Evolutionary conservation across 495 filamentous ascomycete genomes (phyloP), one percentile per base, ranked within the genome.

Genomic region (Tuber brumale): DNA sequence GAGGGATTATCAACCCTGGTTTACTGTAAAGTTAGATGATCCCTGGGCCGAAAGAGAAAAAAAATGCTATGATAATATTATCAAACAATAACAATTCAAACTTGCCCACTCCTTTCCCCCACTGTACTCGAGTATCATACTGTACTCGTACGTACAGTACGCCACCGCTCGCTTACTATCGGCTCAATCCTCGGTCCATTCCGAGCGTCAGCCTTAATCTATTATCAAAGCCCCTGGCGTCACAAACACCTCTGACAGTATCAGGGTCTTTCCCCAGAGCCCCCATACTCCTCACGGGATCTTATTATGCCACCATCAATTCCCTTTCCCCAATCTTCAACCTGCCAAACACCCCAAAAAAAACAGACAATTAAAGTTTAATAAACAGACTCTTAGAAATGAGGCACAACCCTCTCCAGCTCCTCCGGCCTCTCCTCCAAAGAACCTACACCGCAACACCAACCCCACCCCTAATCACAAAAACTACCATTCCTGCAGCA

Each of bases 401-500:
- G 57, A 66, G 57, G 14, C 27, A 18, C 12, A 27, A 66, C 57
- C 1, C 12, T 35, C 71, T 35, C 69, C 35, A 37, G 35, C 66
- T 16, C 27, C 76, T 70, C 66, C 77, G 39, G 45, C 57, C 70
- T 57, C 70, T 74, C 31, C 48, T 10, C 45, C 45, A 35, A 48
- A 72, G 76, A 27, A 5, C 42, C 21, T 79, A 79, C 61, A 70
- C 72, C n/a, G 69, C 76, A 44, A 21, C 46, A 12, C 6, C 27
- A 35, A 37, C 77, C 21, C 39, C 76, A 48, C 86, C 91, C 10
- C 84, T 93, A 43, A 89, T 98, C 82, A 89, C 90, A 75, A 87
- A 89, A 74, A 89, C 87, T 69, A 89, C 91, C 83, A 81, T 97
- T 57, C 92, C 91, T 51, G 92, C 95, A 0, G 91, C 95, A 0